phyloP scores from a whole-genome alignment of 495 filamentous ascomycete genomes.

The Penicillium goetzii region DNA sequence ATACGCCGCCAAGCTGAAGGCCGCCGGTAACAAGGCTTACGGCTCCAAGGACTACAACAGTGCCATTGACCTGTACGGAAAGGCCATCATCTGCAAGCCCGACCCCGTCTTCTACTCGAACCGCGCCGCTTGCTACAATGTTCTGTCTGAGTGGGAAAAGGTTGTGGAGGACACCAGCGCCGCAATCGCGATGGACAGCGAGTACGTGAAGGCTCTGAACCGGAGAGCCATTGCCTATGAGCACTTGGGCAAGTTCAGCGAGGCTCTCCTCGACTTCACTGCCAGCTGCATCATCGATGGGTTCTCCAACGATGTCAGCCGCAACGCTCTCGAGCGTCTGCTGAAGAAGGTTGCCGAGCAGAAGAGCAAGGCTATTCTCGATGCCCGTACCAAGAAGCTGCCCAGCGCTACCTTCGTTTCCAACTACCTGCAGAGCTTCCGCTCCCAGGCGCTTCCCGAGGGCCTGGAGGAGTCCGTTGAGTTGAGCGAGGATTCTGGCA shows the following conservation, averaged over 20 bases:
- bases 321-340: constrained; percentile 86
- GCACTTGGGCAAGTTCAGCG: constrained; percentile 85
- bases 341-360: constrained; percentile 96
- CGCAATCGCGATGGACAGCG: constrained; percentile 85
- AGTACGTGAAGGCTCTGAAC: constrained; percentile 98
- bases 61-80: constrained; percentile 91
- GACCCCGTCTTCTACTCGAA: constrained; percentile 99
- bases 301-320: constrained; percentile 87
- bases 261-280: constrained; percentile 95
- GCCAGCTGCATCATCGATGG: constrained; percentile 98
- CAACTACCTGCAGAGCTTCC: constrained; percentile 99
- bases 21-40: constrained; percentile 95
- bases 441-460: constrained; percentile 72
- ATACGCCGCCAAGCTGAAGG: constrained; percentile 88
- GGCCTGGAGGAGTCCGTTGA: constrained; percentile 82
- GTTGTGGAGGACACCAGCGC: constrained; percentile 97
- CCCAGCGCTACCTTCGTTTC: constrained; percentile 95
- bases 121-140: constrained; percentile 95
- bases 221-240: constrained; percentile 95
- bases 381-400: constrained; percentile 75
- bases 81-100: constrained; percentile 94
- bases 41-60: constrained; percentile 85
- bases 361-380: constrained; percentile 86
- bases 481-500: constrained; percentile 75
- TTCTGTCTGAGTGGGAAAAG: constrained; percentile 88